phyloP scores from a whole-genome alignment of 495 filamentous ascomycete species.

The Margaritispora aquatica region DNA sequence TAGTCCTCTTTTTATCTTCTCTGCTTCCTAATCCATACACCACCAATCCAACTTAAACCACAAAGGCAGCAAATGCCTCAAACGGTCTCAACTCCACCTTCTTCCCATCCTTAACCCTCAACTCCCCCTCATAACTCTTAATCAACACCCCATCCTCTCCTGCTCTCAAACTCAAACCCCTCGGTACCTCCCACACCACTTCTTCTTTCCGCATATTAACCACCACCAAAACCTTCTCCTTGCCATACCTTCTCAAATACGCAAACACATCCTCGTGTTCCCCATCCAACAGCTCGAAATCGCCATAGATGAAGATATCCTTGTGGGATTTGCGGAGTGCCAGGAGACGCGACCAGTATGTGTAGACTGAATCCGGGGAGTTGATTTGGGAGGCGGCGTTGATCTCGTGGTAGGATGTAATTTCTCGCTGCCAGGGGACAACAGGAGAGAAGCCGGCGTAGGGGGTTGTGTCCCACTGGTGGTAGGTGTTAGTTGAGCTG shows the following conservation, averaged over 20 bases:
- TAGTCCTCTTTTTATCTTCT: too few species aligned
- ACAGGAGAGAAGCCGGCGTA: constrained; percentile 46
- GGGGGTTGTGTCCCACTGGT: constrained; percentile 39
- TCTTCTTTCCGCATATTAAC: constrained; percentile 7
- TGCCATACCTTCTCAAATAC: constrained; percentile 11
- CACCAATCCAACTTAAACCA: neutral
- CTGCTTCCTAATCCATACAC: too few species aligned
- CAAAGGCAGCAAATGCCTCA: constrained; percentile 14
- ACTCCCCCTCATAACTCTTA: constrained; percentile 5
- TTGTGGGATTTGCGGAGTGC: constrained; percentile 33
- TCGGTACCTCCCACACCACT: constrained; percentile 9
- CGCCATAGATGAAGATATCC: constrained; percentile 39
- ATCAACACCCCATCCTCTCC: constrained; percentile 7
- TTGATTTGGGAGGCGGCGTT: constrained; percentile 43
- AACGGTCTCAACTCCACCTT: constrained; percentile 10
- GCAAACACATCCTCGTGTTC: constrained; percentile 34
- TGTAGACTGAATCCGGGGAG: constrained; percentile 33
- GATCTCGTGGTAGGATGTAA: constrained; percentile 43
- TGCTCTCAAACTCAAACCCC: neutral
- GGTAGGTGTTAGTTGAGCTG: neutral
- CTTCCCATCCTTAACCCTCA: neutral
- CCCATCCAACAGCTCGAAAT: constrained; percentile 35
- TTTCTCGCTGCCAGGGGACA: constrained; percentile 52
- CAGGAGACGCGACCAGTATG: constrained; percentile 41
- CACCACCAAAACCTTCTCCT: constrained; percentile 12